Percentiles rank a stretch among this genome's conserved stretches.
These are phyloP conservation scores for Neurospora tetrasperma DNA, from an alignment of 495 filamentous ascomycete species.

Conservation along the genomic window DNA sequence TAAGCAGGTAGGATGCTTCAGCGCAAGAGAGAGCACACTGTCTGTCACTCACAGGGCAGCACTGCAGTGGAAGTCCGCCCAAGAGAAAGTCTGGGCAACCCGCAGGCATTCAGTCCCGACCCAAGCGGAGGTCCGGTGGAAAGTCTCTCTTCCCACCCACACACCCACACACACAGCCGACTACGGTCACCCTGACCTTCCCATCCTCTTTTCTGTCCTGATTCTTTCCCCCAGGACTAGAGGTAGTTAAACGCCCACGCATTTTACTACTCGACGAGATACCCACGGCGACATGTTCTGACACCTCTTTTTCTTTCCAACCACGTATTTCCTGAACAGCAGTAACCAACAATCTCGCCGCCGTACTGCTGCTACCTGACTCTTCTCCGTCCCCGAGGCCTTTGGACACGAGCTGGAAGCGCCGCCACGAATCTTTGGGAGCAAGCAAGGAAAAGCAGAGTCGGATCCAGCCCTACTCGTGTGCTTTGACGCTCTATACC, in stretches of 20 bases:
- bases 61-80: neutral
- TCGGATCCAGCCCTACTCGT: neutral
- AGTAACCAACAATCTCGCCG: neutral
- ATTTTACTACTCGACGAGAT: neutral
- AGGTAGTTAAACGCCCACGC: neutral
- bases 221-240: too few relatives aligned
- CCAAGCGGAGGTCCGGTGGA: neutral
- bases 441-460: neutral
- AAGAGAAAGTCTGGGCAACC: neutral
- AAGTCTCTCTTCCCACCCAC: neutral
- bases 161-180: slow-evolving; percentile 1
- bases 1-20: neutral
- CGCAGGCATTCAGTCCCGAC: neutral
- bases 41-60: too few relatives aligned
- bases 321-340: neutral
- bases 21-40: neutral
- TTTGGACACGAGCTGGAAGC: neutral
- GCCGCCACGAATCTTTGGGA: neutral
- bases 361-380: neutral
- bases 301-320: neutral
- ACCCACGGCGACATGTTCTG: neutral
- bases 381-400: neutral
- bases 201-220: neutral
- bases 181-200: slow-evolving; percentile 1
- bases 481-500: neutral